These are phyloP conservation scores for Wickerhamiella slavikovae DNA, from an alignment of 805 yeast species.

Conservation along the genomic window DNA sequence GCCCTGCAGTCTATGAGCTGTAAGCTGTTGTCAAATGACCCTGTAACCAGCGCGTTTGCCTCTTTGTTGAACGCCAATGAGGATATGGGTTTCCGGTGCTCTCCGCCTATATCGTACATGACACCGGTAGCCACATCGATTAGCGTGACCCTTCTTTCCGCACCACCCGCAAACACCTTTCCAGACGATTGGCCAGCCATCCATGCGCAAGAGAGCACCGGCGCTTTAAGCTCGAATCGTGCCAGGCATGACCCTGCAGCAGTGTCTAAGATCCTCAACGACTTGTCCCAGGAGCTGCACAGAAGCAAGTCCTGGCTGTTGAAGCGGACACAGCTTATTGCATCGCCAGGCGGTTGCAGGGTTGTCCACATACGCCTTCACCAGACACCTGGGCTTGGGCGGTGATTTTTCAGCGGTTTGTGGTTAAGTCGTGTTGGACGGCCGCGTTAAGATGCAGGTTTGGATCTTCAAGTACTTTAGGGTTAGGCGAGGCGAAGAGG, in stretches of 20 bases:
- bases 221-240: slow-evolving; percentile 2
- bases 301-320: slow-evolving; percentile 1
- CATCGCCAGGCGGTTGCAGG: slow-evolving; percentile 2
- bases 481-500: too few species aligned
- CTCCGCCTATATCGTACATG: slow-evolving; percentile 4
- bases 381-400: background rate
- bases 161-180: slow-evolving; percentile 3
- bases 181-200: background rate
- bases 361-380: slow-evolving; percentile 1
- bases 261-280: slow-evolving; percentile 1
- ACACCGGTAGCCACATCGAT: slow-evolving; percentile 1
- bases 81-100: slow-evolving; percentile 2
- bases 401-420: background rate
- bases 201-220: slow-evolving; percentile 3
- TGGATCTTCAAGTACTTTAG: too few species aligned
- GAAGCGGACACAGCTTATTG: slow-evolving; percentile 1
- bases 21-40: slow-evolving; percentile 2
- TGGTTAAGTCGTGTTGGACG: too few species aligned
- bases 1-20: slow-evolving; percentile 3
- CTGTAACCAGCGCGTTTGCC: background rate
- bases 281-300: slow-evolving; percentile 3
- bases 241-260: background rate
- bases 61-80: background rate
- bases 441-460: too few species aligned
- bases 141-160: slow-evolving; percentile 3